Conservation (phyloP, 495 filamentous ascomycete species). For the Aspergillus heteromorphus region DNA sequence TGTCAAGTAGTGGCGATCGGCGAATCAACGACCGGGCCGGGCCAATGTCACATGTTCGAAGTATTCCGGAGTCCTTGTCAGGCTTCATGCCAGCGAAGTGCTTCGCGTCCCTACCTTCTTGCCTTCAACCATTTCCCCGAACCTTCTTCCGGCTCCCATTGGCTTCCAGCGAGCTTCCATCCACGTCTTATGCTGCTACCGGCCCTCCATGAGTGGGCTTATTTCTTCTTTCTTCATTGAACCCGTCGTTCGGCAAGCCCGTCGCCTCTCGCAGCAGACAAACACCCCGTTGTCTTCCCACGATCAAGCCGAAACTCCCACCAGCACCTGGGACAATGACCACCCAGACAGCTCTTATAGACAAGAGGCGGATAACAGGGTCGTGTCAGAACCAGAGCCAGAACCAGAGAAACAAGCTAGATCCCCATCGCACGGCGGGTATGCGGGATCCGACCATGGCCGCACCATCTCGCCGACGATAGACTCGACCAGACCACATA, state of each 20-base stretch:
- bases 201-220: constrained; percentile 61
- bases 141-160: not conserved
- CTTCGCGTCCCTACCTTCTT: not conserved
- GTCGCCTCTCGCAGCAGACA: constrained; percentile 54
- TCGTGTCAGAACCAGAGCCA: too few relatives aligned
- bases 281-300: constrained; percentile 12
- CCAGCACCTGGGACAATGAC: constrained; percentile 15
- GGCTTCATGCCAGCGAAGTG: not conserved
- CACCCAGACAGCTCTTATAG: constrained; percentile 1
- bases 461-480: constrained; percentile 21
- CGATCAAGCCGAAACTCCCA: constrained; percentile 9
- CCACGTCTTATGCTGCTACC: not conserved
- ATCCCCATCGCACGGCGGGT: constrained; percentile 5
- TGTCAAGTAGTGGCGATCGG: constrained; percentile 2
- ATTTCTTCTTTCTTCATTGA: constrained; percentile 71
- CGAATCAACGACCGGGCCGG: constrained; percentile 8
- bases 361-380: not conserved
- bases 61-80: constrained; percentile 5
- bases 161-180: not conserved
- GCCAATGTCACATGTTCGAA: constrained; percentile 12
- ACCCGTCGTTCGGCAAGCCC: constrained; percentile 69
- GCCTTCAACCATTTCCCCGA: not conserved
- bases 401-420: constrained; percentile 10
- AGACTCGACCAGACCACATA: constrained; percentile 26
- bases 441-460: constrained; percentile 23